Base-by-base conservation (phyloP, 1,284 basidiomycete genomes). In the Neotropicomus parvogracilis region DNA sequence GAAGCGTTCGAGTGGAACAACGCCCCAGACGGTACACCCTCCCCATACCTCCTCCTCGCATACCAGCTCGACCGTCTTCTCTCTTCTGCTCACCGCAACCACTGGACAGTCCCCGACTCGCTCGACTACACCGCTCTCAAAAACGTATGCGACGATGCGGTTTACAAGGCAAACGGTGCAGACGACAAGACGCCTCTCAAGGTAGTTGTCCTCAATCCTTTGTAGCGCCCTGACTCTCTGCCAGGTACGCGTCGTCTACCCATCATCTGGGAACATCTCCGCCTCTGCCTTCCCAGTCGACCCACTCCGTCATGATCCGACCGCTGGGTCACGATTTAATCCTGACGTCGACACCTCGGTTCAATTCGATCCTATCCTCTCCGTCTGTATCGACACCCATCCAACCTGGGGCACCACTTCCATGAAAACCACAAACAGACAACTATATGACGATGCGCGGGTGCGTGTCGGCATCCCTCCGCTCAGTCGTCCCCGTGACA, bases 381-480 rank as follows among this genome's bases (percentile, higher is more conserved):
- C 60, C 17, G 56, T 87, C 40, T 68, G 70, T 46, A 52, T 86
- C 40, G 87, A 89, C 63, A 71, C 69, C 2, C 59, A 70, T 48
- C 65, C 77, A 4, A 84, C 81, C 1, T 62, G 72, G 8, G 66
- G 75, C 0, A 80, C 80, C 11, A 51, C 75, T 14, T 59, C 62
- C 27, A 83, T 83, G 38, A 90, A 90, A 65, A 90, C 87, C 1
- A 87, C 86, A 1, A 52, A 72, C 27, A 75, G 88, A 40, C 52
- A 61, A 9, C 63, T 73, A 21, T 90, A 89, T 56, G 71, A 81
- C 32, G 70, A 72, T 21, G 84, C 87, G 2, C 81, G 85, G 16
- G 54, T 57, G 2, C 76, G 87, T 33, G 73, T 70, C 35, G 67
- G 71, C 40, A 65, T 83, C 10, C 68, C 73, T n/a, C 56, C 67